Conservation (phyloP, 1,284 basidiomycete genomes). For the Cutaneotrichosporon spelunceum region DNA sequence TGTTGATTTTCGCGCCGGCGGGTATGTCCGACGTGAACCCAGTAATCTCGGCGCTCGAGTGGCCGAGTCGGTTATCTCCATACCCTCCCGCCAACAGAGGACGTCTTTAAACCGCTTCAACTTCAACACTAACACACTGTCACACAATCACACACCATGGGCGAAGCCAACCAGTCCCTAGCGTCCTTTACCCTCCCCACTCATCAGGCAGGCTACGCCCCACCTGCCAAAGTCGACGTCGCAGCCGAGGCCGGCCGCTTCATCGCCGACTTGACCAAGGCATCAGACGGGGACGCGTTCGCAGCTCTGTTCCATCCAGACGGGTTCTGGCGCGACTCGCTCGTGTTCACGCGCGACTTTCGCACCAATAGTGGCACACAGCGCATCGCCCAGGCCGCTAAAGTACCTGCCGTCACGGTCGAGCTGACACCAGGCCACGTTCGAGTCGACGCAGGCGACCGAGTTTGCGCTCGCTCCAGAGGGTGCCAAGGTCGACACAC, state of each 20-base stretch:
- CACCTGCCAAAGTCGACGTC: background rate
- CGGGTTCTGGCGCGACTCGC: slow-evolving; percentile 19
- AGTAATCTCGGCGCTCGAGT: background rate
- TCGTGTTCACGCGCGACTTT: slow-evolving; percentile 39
- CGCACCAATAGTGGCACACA: slow-evolving; percentile 26
- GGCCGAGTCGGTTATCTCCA: background rate
- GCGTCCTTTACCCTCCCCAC: background rate
- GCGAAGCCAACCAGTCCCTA: background rate
- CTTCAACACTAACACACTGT: too few relatives aligned
- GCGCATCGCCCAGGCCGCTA: slow-evolving; percentile 35
- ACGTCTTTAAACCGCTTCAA: too few relatives aligned
- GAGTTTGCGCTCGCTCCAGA: background rate
- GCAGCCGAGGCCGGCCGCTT: background rate
- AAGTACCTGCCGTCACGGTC: background rate
- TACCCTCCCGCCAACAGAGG: background rate
- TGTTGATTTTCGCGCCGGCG: background rate
- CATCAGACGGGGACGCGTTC: background rate
- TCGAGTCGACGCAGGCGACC: background rate
- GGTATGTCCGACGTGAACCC: background rate
- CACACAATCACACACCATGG: background rate
- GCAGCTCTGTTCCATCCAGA: slow-evolving; percentile 7
- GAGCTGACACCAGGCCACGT: background rate
- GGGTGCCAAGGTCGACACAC: background rate
- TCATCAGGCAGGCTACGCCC: slow-evolving; percentile 1
- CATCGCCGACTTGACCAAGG: background rate